These are phyloP conservation scores for Hyaloscypha variabilis DNA, from an alignment of 495 filamentous ascomycete species.

Conservation along the genomic window DNA sequence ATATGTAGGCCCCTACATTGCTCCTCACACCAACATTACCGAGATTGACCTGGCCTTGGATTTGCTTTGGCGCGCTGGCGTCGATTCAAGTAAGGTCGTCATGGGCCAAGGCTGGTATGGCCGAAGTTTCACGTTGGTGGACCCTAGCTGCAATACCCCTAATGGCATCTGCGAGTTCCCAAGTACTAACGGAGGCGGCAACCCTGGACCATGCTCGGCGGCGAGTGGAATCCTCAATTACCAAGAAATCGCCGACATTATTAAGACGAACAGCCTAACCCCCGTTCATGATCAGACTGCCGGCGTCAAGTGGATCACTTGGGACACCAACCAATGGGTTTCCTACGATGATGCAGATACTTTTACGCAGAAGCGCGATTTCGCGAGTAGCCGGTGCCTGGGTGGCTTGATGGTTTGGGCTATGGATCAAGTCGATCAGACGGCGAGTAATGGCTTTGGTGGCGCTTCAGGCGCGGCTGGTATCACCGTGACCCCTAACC, in stretches of 20 bases:
- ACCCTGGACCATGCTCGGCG: conserved; percentile 37
- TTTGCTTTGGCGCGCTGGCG: conserved; percentile 50
- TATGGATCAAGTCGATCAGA: conserved; percentile 23
- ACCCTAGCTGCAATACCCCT: not conserved
- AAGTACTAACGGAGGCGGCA: not conserved
- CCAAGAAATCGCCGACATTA: conserved; percentile 13
- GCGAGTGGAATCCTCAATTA: conserved; percentile 35
- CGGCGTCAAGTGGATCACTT: conserved; percentile 42
- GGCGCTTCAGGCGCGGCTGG: too few species aligned
- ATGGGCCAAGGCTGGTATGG: conserved; percentile 29
- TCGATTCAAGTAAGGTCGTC: conserved; percentile 42
- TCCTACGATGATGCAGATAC: conserved; percentile 48
- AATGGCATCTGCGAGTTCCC: conserved; percentile 11
- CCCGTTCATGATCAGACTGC: conserved; percentile 35
- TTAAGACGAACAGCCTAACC: conserved; percentile 15
- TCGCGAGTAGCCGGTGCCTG: conserved; percentile 39
- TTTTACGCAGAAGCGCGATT: conserved; percentile 43
- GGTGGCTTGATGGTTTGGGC: conserved; percentile 51
- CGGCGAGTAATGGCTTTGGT: too few species aligned
- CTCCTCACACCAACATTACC: conserved; percentile 56
- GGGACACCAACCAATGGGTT: conserved; percentile 46
- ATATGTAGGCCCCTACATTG: conserved; percentile 37
- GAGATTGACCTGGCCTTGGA: conserved; percentile 52
- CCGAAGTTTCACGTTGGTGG: not conserved
- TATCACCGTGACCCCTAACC: conserved; percentile 21